These are phyloP conservation scores for Geotrichum cucujoidarum DNA, from an alignment of 1,139 yeast genomes.

Conservation along the genomic window DNA sequence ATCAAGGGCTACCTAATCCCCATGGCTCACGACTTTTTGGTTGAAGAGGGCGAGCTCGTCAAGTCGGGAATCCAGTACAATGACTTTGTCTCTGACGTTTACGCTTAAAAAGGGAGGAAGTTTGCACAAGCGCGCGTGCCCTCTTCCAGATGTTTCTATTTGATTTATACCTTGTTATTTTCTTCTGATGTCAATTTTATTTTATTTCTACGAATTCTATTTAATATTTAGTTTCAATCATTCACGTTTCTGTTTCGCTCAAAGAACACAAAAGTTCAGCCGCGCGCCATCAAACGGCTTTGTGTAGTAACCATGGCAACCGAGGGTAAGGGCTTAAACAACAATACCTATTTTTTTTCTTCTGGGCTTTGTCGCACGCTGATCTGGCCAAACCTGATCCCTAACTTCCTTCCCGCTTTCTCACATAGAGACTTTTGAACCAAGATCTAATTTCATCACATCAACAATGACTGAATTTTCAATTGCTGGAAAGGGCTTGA, in stretches of 20 bases:
- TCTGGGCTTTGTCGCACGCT: neutral
- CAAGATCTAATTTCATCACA: slow-evolving; percentile 4
- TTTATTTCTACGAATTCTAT: no score
- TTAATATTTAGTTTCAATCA: no score
- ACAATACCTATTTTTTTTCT: neutral
- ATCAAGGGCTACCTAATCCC: slow-evolving; percentile 21
- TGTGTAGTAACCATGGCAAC: slow-evolving; percentile 2
- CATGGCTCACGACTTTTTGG: slow-evolving; percentile 22
- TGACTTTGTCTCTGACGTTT: slow-evolving; percentile 21
- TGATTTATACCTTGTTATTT: no score
- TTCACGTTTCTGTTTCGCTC: no score
- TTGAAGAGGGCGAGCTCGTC: slow-evolving; percentile 21
- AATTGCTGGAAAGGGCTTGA: slow-evolving; percentile 69
- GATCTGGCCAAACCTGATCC: slow-evolving; percentile 6
- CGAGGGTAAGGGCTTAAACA: neutral
- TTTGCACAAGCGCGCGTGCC: no score
- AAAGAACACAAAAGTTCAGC: no score
- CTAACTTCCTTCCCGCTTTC: neutral
- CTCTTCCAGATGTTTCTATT: no score
- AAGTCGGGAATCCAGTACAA: slow-evolving; percentile 22
- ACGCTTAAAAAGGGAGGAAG: slow-evolving; percentile 20
- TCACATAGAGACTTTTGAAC: neutral
- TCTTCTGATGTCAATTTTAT: no score
- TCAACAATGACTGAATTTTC: slow-evolving; percentile 41
- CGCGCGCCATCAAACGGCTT: no score